Base-by-base conservation (phyloP, 176 grass and related monocot species). In the Zoysia japonica region DNA sequence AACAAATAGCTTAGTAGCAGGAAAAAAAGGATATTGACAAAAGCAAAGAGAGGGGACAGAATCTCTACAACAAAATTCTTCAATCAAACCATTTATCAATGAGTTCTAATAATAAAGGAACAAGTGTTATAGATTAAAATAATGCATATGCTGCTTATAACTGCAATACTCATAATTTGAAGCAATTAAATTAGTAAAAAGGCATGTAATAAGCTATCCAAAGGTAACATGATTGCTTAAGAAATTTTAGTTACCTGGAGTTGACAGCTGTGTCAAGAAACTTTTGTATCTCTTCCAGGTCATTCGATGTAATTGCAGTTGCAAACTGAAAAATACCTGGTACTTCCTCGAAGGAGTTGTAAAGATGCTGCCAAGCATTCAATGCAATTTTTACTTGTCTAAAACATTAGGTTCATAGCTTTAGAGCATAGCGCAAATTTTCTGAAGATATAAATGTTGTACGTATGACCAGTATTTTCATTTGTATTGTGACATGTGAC, bases 231-330 rank as follows among this genome's bases (percentile, higher is more conserved):
- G 9, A 68, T 41, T 57, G 73, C 59, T 73, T 65, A 35, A 57
- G 12, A 76, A 57, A 81, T 65, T 67, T 48, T 50, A 78, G 45
- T 47, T 90, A 98, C 96, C 96, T 91, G 35, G 92, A 93, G 80
- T 95, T 90, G 20, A 98, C 96, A 89, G 96, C 92, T 74, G 79
- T 83, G 9, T 94, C 92, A 77, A 98, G 92, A 84, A 98, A 98
- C 86, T 92, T 98, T 41, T 98, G 92, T 85, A 98, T 95, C 80
- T 98, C 92, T 88, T 98, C 96, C 1, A 98, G 88, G 47, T 98
- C 92, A 82, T 91, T 89, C 80, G 92, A 94, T 88, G 90, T 93
- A 78, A 91, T 94, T 86, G 96, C 88, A 89, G 96, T 98, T 74
- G 96, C 96, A 77, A 94, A 94, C 44, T 93, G 75, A 87, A 98